Evolutionary conservation across 495 filamentous ascomycete genomes (phyloP).

Genomic region (Talaromyces thailandensis): DNA sequence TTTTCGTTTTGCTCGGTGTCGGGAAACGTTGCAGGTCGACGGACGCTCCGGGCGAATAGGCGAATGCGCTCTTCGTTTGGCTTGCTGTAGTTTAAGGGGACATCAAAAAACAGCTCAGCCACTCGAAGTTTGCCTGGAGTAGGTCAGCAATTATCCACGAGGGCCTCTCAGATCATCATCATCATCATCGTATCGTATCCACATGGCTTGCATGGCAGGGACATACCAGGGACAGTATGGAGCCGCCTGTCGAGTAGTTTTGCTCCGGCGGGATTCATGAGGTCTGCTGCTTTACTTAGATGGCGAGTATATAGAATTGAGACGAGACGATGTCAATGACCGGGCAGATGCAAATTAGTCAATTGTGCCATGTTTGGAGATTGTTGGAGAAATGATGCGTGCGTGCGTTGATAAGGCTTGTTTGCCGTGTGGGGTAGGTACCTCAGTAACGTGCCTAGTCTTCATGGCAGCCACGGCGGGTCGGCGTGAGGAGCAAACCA

Average conservation of each 20-base stretch:
- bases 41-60: slow-evolving; percentile 67
- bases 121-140: slow-evolving; percentile 60
- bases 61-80: slow-evolving; percentile 51
- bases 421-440: neutral
- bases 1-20: slow-evolving; percentile 40
- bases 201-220: neutral
- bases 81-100: slow-evolving; percentile 66
- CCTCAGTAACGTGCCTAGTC: too few relatives aligned
- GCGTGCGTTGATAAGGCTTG: neutral
- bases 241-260: slow-evolving; percentile 35
- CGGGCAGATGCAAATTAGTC: neutral
- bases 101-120: slow-evolving; percentile 77
- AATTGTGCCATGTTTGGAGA: neutral
- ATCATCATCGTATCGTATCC: neutral
- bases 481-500: neutral
- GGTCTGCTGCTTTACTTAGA: neutral
- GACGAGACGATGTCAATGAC: neutral
- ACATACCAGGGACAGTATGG: slow-evolving; percentile 36
- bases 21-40: slow-evolving; percentile 53
- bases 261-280: slow-evolving; percentile 21
- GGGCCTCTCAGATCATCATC: neutral
- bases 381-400: neutral
- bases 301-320: neutral
- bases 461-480: neutral
- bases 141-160: neutral